Evolutionary conservation across 805 yeast species (phyloP).

Genomic region (Sungouiella blattae): DNA sequence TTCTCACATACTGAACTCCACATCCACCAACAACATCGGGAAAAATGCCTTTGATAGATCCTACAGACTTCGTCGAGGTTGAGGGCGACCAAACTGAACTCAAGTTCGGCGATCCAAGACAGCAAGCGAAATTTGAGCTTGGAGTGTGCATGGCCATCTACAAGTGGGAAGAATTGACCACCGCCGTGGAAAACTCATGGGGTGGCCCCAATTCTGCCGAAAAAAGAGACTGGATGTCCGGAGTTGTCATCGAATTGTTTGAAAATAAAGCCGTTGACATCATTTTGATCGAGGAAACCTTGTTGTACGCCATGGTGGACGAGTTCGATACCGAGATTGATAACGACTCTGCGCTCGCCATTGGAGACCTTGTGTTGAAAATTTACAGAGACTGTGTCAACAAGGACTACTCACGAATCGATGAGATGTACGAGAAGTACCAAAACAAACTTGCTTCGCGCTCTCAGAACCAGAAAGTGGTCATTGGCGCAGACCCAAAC

Average conservation of each 20-base stretch:
- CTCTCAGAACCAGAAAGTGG: constrained; percentile 34
- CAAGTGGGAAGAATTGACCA: constrained; percentile 81
- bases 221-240: constrained; percentile 93
- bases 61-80: constrained; percentile 55
- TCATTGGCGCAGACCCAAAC: constrained; percentile 55
- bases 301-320: constrained; percentile 87
- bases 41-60: constrained; percentile 34
- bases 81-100: constrained; percentile 36
- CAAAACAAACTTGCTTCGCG: constrained; percentile 44
- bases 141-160: constrained; percentile 92
- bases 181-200: constrained; percentile 91
- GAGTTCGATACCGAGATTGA: constrained; percentile 89
- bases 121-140: constrained; percentile 83
- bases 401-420: constrained; percentile 53
- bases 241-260: constrained; percentile 76
- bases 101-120: constrained; percentile 53
- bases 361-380: constrained; percentile 64
- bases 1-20: constrained; percentile 3
- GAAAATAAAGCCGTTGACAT: constrained; percentile 66
- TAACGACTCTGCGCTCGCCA: constrained; percentile 78
- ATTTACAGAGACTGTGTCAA: constrained; percentile 62
- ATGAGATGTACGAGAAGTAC: constrained; percentile 58
- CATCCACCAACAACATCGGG: no score
- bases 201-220: constrained; percentile 92
- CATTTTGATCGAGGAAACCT: constrained; percentile 76